A percentile compares a stretch with the other conserved stretches of the same genome.
These are phyloP conservation scores for Dactylella cylindrospora DNA, from an alignment of 2,329 filamentous ascomycete genomes.

Conservation along the genomic window DNA sequence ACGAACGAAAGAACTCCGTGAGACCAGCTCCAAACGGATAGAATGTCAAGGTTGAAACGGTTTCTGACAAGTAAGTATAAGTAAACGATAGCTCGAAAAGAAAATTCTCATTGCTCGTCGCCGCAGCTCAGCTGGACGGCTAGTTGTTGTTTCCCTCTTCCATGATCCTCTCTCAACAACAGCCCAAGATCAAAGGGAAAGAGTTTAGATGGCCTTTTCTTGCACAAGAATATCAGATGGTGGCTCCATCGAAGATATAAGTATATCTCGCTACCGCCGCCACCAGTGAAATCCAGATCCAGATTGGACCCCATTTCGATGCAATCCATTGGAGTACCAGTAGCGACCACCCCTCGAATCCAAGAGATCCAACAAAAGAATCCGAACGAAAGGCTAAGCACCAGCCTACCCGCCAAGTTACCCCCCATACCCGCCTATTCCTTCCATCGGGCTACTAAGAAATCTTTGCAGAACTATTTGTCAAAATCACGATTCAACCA, in stretches of 20 bases:
- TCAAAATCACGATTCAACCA: background rate
- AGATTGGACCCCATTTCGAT: no score
- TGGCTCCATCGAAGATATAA: no score
- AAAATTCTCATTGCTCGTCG: conserved; percentile 23
- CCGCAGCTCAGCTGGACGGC: conserved; percentile 43
- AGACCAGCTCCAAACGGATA: conserved; percentile 32
- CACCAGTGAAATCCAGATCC: no score
- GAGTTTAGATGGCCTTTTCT: no score
- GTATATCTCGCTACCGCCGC: no score
- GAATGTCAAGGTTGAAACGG: conserved; percentile 21
- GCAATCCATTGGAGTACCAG: conserved; percentile 7
- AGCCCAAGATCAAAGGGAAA: no score
- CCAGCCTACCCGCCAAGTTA: conserved; percentile 1
- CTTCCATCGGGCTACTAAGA: background rate
- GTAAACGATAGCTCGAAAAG: background rate
- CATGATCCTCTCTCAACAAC: conserved; percentile 14
- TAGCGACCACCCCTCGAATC: background rate
- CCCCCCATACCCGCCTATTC: conserved; percentile 2
- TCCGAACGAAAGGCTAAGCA: background rate
- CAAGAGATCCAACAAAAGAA: background rate
- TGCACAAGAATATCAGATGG: no score
- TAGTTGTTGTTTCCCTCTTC: conserved; percentile 1
- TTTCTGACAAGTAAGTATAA: conserved; percentile 5
- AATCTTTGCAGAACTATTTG: conserved; percentile 26
- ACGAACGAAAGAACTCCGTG: conserved; percentile 4